Percentiles rank a stretch among this genome's conserved stretches.
phyloP scores from a whole-genome alignment of 2,329 filamentous ascomycete species.

The Chaetomium olivaceum region DNA sequence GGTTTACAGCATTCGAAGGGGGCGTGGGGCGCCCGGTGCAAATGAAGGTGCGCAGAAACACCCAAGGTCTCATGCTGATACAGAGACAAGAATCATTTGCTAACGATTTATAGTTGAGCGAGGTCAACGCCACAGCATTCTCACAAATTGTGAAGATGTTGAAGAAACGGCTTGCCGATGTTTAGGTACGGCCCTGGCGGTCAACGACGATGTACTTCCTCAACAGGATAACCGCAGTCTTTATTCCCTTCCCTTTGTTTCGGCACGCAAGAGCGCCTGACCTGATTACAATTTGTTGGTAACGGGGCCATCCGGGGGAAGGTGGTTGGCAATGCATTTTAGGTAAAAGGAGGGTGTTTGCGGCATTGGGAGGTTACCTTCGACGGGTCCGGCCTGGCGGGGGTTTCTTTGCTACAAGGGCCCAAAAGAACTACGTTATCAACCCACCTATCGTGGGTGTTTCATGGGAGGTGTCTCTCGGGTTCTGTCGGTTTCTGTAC shows the following conservation, averaged over 20 bases:
- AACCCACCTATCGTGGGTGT: not conserved
- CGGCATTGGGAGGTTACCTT: not conserved
- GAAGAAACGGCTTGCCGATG: constrained; percentile 31
- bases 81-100: not conserved
- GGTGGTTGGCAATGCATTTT: constrained; percentile 18
- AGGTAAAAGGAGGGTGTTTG: constrained; percentile 15
- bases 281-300: not conserved
- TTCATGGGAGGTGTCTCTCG: constrained; percentile 7
- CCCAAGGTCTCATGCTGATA: not conserved
- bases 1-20: constrained; percentile 65
- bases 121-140: constrained; percentile 32
- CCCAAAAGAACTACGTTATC: not conserved
- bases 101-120: constrained; percentile 27
- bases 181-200: constrained; percentile 19
- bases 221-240: not conserved
- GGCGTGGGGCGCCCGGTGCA: constrained; percentile 57
- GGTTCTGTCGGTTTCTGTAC: constrained; percentile 16
- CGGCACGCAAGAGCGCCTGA: not conserved
- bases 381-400: not conserved
- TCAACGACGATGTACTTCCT: not conserved
- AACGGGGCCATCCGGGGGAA: not conserved
- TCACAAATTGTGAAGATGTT: constrained; percentile 31
- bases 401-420: not conserved
- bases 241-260: not conserved
- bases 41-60: constrained; percentile 55